Base-by-base conservation (phyloP, 352 stramenopile genomes). In the Pilasporangium apinafurcum region DNA sequence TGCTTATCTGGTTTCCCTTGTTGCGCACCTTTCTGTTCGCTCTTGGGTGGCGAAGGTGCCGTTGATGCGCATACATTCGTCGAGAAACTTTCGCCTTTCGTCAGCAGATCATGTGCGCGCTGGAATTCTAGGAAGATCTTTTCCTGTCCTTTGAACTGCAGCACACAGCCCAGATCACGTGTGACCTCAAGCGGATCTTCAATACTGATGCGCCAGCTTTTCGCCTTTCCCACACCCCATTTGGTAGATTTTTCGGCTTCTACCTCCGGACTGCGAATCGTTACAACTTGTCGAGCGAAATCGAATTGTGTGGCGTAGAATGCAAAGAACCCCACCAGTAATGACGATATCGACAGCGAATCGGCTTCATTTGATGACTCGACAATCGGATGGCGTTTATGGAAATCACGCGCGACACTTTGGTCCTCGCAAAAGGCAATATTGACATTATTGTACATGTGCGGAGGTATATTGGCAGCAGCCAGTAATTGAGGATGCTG, bases 281-380 rank as follows among this genome's bases (percentile, higher is more conserved):
- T 94, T 17, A 99, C 79, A 2, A 99, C 92, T 45, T 82, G 50
- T n/a, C 85, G 65, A 17, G 88, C 84, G 65, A 96, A 98, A 61
- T 99, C 94, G 51, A 99, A 98, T 29, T 96, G 62, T n/a, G 83
- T 94, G 2, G 89, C 82, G 68, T 97, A 99, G 59, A 98, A 99
- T 24, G 79, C 65, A 59, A 99, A 99, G 65, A 99, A 99, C 1
- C 79, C 82, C 12, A 85, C 58, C 27, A 99, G 63, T 2, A 99
- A 56, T 32, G 87, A 77, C 9, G 74, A 74, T 9, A 96, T 47
- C 9, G 59, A 71, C 10, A 29, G 36, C 3, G 42, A 20, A 28
- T 22, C 17, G 10, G 32, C 2, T 2, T 21, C 32, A 18, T 31
- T 16, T 20, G 13, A n/a, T 5, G n/a, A 13, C 20, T 46, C 28